Conservation (phyloP, 2,329 filamentous ascomycete species). For the Trichoderma endophyticum region DNA sequence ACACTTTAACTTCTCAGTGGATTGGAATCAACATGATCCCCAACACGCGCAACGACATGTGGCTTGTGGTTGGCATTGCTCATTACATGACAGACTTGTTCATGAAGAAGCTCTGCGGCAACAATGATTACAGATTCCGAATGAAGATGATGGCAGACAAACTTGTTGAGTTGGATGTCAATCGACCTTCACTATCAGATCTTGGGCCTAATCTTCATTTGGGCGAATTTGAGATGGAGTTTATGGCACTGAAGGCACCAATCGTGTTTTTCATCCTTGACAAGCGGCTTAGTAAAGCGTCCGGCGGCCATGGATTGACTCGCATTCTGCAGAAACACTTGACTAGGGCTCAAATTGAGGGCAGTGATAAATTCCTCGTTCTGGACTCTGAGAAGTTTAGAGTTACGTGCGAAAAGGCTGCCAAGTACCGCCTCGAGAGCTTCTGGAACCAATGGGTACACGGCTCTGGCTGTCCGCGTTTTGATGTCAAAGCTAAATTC, state of each 20-base stretch:
- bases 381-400: conserved; percentile 75
- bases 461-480: conserved; percentile 82
- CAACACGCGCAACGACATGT: conserved; percentile 74
- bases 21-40: conserved; percentile 90
- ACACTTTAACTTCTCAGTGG: conserved; percentile 88
- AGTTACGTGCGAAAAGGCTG: conserved; percentile 80
- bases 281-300: conserved; percentile 83
- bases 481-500: conserved; percentile 83
- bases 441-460: conserved; percentile 96
- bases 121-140: conserved; percentile 89
- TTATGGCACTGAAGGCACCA: conserved; percentile 85
- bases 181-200: conserved; percentile 76
- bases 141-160: conserved; percentile 82
- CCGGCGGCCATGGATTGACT: conserved; percentile 73
- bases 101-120: conserved; percentile 85
- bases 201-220: conserved; percentile 75
- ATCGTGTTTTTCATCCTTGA: conserved; percentile 93
- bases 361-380: conserved; percentile 63
- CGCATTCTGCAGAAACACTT: conserved; percentile 84
- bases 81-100: conserved; percentile 95
- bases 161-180: conserved; percentile 76
- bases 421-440: conserved; percentile 78
- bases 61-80: conserved; percentile 85
- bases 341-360: conserved; percentile 72
- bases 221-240: conserved; percentile 82